These are phyloP conservation scores for Arachnopeziza araneosa DNA, from an alignment of 2,329 filamentous ascomycete genomes.

Conservation along the genomic window DNA sequence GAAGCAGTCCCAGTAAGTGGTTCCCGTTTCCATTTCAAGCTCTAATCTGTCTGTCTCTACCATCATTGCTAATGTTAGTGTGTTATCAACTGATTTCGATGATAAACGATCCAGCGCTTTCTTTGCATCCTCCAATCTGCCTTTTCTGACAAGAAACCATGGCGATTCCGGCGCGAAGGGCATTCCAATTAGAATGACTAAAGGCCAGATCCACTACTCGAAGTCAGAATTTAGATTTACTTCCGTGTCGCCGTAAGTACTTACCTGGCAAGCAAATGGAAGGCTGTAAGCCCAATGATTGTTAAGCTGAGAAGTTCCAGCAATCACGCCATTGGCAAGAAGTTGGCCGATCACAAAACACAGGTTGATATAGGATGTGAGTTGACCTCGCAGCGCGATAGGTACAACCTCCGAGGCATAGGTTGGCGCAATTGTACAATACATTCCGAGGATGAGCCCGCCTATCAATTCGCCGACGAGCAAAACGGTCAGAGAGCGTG, in stretches of 20 bases:
- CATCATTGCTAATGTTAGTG: slow-evolving; percentile 42
- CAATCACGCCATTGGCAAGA: slow-evolving; percentile 43
- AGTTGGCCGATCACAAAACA: slow-evolving; percentile 37
- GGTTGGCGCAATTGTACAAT: slow-evolving; percentile 36
- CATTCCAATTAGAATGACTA: slow-evolving; percentile 40
- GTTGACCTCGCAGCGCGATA: not conserved
- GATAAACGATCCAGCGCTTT: not conserved
- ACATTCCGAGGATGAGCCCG: slow-evolving; percentile 44
- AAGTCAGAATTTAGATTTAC: not conserved
- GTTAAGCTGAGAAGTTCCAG: slow-evolving; percentile 17
- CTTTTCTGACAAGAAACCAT: slow-evolving; percentile 44
- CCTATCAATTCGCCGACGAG: slow-evolving; percentile 29
- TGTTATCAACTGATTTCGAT: slow-evolving; percentile 29
- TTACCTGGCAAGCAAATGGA: slow-evolving; percentile 15
- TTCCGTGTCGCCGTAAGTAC: not conserved
- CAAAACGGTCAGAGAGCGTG: slow-evolving; percentile 12
- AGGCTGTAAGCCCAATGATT: slow-evolving; percentile 24
- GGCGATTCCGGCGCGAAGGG: slow-evolving; percentile 43
- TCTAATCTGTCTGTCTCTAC: slow-evolving; percentile 50
- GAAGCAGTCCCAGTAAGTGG: slow-evolving; percentile 44
- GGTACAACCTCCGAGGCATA: slow-evolving; percentile 17
- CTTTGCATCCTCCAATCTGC: slow-evolving; percentile 31
- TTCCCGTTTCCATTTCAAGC: slow-evolving; percentile 35
- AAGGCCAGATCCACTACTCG: slow-evolving; percentile 50
- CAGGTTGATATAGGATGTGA: slow-evolving; percentile 20